A percentile compares a stretch with the other conserved stretches of the same genome.
phyloP scores from a whole-genome alignment of 2,329 filamentous ascomycete genomes.

The Fusarium solani-melongenae region DNA sequence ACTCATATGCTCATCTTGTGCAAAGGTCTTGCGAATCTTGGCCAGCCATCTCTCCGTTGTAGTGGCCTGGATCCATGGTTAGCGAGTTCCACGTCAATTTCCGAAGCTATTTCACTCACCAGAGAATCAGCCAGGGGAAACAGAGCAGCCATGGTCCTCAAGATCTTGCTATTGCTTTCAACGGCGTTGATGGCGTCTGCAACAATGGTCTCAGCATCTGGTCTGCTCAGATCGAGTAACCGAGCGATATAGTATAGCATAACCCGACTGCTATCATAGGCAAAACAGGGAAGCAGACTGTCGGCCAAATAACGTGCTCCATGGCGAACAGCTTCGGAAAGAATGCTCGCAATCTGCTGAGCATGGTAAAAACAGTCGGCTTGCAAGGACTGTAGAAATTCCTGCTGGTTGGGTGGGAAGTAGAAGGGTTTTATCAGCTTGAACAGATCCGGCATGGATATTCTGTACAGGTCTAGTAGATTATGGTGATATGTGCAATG shows the following conservation, averaged over 20 bases:
- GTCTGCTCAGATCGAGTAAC: constrained; percentile 50
- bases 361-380: constrained; percentile 53
- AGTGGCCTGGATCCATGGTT: constrained; percentile 41
- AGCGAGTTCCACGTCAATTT: background rate
- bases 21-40: constrained; percentile 50
- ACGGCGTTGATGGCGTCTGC: constrained; percentile 53
- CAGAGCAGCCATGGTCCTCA: constrained; percentile 51
- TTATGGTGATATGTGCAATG: constrained; percentile 61
- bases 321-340: constrained; percentile 54
- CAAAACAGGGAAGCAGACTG: constrained; percentile 58
- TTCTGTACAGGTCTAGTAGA: constrained; percentile 57
- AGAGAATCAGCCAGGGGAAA: constrained; percentile 55
- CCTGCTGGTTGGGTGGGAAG: constrained; percentile 52
- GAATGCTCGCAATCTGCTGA: constrained; percentile 51
- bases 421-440: constrained; percentile 54
- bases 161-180: constrained; percentile 52
- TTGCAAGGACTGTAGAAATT: constrained; percentile 51
- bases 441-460: constrained; percentile 59
- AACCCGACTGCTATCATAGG: constrained; percentile 59
- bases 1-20: constrained; percentile 43
- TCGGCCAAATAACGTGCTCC: constrained; percentile 56
- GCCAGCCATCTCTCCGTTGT: constrained; percentile 54
- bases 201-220: constrained; percentile 50
- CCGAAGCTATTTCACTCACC: constrained; percentile 39
- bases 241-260: constrained; percentile 61